A percentile compares a stretch with the other conserved stretches of the same genome.
phyloP scores from a whole-genome alignment of 2,329 filamentous ascomycete genomes.

The Aspergillus sergii region DNA sequence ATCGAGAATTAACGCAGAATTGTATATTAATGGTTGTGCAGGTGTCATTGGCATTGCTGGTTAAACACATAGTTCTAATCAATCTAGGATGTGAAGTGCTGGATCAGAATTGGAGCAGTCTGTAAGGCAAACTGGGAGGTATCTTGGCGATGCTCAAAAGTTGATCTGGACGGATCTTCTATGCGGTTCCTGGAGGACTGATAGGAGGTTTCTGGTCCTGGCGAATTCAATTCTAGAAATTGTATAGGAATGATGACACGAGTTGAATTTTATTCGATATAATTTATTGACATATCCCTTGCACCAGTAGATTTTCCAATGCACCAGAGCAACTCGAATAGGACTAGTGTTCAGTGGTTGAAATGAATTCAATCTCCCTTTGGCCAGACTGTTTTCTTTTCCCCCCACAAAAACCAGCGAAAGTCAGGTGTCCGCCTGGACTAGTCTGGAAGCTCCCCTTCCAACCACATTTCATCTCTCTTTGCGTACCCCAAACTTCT shows the following conservation, averaged over 20 bases:
- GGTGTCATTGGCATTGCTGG: slow-evolving; percentile 87
- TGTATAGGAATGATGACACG: slow-evolving; percentile 12
- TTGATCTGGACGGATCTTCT: slow-evolving; percentile 7
- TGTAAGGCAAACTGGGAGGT: slow-evolving; percentile 7
- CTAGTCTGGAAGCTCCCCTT: slow-evolving; percentile 19
- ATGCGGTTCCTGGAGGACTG: slow-evolving; percentile 2
- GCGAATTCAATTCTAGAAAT: slow-evolving; percentile 8
- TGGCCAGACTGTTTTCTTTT: slow-evolving; percentile 4
- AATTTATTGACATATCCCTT: not conserved
- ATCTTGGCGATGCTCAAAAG: slow-evolving; percentile 1
- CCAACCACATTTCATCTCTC: slow-evolving; percentile 36
- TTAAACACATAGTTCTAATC: slow-evolving; percentile 50
- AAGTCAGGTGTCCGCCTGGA: slow-evolving; percentile 33
- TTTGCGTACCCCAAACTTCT: slow-evolving; percentile 10
- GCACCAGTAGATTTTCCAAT: not conserved
- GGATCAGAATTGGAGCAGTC: slow-evolving; percentile 13
- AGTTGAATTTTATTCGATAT: slow-evolving; percentile 1
- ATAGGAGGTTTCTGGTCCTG: slow-evolving; percentile 1
- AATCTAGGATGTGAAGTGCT: slow-evolving; percentile 18
- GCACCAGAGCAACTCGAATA: not conserved
- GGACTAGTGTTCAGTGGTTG: not conserved
- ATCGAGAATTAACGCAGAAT: not conserved
- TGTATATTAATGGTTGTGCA: slow-evolving; percentile 31
- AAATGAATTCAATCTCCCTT: not conserved
- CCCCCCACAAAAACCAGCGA: slow-evolving; percentile 18